Conservation (phyloP, 2,329 filamentous ascomycete genomes). For the Lachnellula hyalina region DNA sequence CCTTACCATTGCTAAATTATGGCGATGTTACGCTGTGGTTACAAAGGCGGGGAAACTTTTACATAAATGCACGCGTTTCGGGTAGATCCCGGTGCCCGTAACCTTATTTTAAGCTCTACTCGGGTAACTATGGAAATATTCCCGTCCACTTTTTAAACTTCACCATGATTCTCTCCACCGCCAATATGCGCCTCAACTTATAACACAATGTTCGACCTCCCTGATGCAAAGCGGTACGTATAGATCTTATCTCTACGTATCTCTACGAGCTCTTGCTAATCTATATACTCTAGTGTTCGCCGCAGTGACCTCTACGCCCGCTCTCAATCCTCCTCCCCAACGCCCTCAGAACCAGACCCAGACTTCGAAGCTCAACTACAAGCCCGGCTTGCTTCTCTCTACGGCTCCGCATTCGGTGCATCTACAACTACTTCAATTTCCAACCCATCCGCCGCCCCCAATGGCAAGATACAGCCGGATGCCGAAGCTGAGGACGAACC, state of each 20-base stretch:
- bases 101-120: background rate
- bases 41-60: background rate
- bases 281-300: slow-evolving; percentile 40
- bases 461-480: background rate
- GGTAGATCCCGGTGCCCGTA: background rate
- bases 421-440: background rate
- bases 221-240: slow-evolving; percentile 47
- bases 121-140: background rate
- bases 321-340: slow-evolving; percentile 10
- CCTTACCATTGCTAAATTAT: too few relatives aligned
- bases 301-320: slow-evolving; percentile 46
- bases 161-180: background rate
- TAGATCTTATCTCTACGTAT: background rate
- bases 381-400: slow-evolving; percentile 21
- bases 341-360: slow-evolving; percentile 23
- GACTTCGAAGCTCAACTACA: slow-evolving; percentile 15
- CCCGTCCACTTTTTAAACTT: background rate
- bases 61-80: background rate
- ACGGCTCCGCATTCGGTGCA: slow-evolving; percentile 12
- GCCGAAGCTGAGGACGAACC: slow-evolving; percentile 25
- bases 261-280: background rate
- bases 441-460: background rate
- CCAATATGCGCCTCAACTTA: background rate
- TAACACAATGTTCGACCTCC: slow-evolving; percentile 44
- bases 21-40: background rate